Conservation (phyloP, 495 filamentous ascomycete species). For the Aspergillus conjunctus region DNA sequence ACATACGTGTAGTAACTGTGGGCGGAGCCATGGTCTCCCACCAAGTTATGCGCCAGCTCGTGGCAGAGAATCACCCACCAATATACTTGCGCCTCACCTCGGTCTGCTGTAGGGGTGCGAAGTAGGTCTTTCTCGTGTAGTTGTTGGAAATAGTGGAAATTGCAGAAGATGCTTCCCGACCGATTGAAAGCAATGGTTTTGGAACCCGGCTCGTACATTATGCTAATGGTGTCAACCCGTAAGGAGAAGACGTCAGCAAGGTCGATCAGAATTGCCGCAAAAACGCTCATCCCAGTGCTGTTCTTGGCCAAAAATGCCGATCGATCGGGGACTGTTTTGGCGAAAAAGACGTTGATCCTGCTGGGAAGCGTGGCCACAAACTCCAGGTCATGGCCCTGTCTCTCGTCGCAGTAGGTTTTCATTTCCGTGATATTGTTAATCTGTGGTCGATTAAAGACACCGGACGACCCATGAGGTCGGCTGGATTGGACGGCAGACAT, state of each 20-base stretch:
- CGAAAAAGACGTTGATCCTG: constrained; percentile 73
- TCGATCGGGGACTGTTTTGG: constrained; percentile 52
- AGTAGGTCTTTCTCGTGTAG: constrained; percentile 62
- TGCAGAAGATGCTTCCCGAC: constrained; percentile 87
- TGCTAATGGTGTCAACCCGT: constrained; percentile 62
- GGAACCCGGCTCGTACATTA: constrained; percentile 81
- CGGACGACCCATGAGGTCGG: constrained; percentile 72
- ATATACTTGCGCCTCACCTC: constrained; percentile 71
- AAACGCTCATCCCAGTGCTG: constrained; percentile 63
- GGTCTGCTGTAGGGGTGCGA: constrained; percentile 42
- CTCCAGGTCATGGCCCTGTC: constrained; percentile 75
- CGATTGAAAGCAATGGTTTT: constrained; percentile 92
- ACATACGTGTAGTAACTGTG: constrained; percentile 75
- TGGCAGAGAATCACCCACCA: constrained; percentile 94
- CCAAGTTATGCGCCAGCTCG: constrained; percentile 92
- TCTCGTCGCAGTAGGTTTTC: constrained; percentile 85
- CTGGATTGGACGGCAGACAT: constrained; percentile 80
- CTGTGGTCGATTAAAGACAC: constrained; percentile 68
- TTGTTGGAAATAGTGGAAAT: constrained; percentile 81
- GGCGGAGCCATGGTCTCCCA: constrained; percentile 73
- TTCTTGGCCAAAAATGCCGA: constrained; percentile 65
- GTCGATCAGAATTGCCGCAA: constrained; percentile 70
- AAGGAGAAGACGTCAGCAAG: constrained; percentile 71
- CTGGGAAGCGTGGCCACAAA: constrained; percentile 70
- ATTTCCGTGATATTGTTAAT: constrained; percentile 79